phyloP scores from a whole-genome alignment of 2,329 filamentous ascomycete species.

The Cryphonectria carpinicola region DNA sequence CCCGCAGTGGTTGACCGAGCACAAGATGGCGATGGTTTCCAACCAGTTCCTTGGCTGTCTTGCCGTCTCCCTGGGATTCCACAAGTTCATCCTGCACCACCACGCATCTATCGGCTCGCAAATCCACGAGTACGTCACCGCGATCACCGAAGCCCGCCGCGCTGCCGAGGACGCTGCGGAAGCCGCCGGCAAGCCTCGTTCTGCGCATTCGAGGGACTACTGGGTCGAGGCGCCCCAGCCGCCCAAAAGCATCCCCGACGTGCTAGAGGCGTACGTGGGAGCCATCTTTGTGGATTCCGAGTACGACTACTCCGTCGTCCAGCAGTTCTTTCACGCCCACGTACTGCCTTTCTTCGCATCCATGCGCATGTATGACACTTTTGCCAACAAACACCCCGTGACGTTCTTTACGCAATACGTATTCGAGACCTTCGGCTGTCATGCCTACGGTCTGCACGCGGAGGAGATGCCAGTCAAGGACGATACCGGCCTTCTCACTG shows the following conservation, averaged over 20 bases:
- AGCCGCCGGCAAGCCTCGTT: slow-evolving; percentile 39
- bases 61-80: slow-evolving; percentile 76
- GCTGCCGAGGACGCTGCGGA: slow-evolving; percentile 41
- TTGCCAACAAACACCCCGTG: slow-evolving; percentile 83
- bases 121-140: slow-evolving; percentile 58
- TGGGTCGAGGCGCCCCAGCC: slow-evolving; percentile 68
- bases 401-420: slow-evolving; percentile 72
- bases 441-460: slow-evolving; percentile 57
- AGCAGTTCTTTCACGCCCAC: slow-evolving; percentile 75
- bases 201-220: slow-evolving; percentile 62
- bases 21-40: slow-evolving; percentile 99
- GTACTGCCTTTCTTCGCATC: slow-evolving; percentile 80
- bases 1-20: slow-evolving; percentile 96
- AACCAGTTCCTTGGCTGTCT: slow-evolving; percentile 91
- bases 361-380: slow-evolving; percentile 86
- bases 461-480: slow-evolving; percentile 50
- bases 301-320: slow-evolving; percentile 76
- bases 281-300: slow-evolving; percentile 88
- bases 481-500: slow-evolving; percentile 31
- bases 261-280: slow-evolving; percentile 86
- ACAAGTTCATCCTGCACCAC: slow-evolving; percentile 70
- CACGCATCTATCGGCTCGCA: slow-evolving; percentile 47
- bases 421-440: slow-evolving; percentile 67
- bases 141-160: slow-evolving; percentile 51
- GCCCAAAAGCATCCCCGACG: slow-evolving; percentile 79